Percentiles rank a stretch among this genome's conserved stretches.
Conservation (phyloP, 2,329 filamentous ascomycete genomes). For the Colletotrichum sansevieriae region DNA sequence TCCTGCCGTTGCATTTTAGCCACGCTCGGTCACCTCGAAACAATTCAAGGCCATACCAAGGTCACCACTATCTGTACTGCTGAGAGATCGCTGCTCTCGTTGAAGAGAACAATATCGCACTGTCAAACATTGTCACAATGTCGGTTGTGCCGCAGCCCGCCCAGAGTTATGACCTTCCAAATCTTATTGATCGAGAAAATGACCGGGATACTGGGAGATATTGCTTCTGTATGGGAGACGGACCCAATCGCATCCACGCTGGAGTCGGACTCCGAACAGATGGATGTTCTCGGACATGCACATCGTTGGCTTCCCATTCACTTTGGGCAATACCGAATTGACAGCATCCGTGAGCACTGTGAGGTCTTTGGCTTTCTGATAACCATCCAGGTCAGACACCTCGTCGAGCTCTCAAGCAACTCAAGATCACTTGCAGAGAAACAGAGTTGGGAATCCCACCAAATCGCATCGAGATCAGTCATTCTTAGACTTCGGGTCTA, state of each 20-base stretch:
- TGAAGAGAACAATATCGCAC: conserved; percentile 12
- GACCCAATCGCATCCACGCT: not conserved
- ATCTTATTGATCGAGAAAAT: conserved; percentile 18
- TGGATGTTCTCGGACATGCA: not conserved
- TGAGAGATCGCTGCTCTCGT: conserved; percentile 1
- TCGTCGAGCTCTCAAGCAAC: not conserved
- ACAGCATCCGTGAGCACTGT: conserved; percentile 10
- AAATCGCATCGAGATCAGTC: not conserved
- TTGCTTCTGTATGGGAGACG: conserved; percentile 10
- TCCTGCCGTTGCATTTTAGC: conserved; percentile 10
- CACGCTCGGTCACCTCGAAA: conserved; percentile 11
- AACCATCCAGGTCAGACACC: conserved; percentile 1
- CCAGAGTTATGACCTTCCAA: conserved; percentile 19
- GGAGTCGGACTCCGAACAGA: not conserved
- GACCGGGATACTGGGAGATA: conserved; percentile 14
- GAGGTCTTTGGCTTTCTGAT: conserved; percentile 15
- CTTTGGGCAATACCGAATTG: conserved; percentile 13
- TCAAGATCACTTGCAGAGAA: not conserved
- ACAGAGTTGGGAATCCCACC: conserved; percentile 3
- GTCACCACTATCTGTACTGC: not conserved
- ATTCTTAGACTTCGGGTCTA: not conserved
- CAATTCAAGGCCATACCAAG: conserved; percentile 5
- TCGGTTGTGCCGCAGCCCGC: conserved; percentile 6
- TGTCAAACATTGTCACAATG: conserved; percentile 8
- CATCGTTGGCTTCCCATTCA: conserved; percentile 13